These are phyloP conservation scores for Beverwykella pulmonaria DNA, from an alignment of 495 filamentous ascomycete species.

Conservation along the genomic window DNA sequence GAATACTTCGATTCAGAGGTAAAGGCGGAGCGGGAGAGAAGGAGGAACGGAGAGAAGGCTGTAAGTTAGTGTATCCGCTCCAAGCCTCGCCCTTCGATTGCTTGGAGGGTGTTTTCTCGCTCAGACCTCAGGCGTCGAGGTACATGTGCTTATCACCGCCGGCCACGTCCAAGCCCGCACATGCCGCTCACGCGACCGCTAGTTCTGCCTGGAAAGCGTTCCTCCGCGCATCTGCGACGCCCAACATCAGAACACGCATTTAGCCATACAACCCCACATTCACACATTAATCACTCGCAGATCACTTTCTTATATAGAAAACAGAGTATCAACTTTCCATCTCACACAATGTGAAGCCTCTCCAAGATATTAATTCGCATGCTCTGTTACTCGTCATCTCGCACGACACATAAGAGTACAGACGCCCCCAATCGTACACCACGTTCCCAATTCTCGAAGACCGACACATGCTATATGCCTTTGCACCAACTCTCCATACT, in stretches of 20 bases:
- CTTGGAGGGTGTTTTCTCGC: not conserved
- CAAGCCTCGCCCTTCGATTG: not conserved
- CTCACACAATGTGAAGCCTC: too few relatives aligned
- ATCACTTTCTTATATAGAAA: too few relatives aligned
- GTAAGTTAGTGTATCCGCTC: not conserved
- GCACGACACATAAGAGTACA: not conserved
- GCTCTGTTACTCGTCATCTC: not conserved
- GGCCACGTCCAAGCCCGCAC: not conserved
- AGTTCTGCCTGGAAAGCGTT: not conserved
- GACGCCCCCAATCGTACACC: not conserved
- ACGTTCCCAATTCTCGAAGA: not conserved
- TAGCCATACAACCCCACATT: not conserved
- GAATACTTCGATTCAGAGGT: too few relatives aligned
- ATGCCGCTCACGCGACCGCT: constrained; percentile 5
- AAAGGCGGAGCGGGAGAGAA: too few relatives aligned
- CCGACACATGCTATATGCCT: not conserved
- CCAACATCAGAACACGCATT: not conserved
- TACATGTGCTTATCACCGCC: constrained; percentile 3
- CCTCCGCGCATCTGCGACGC: constrained; percentile 1
- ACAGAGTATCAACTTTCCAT: too few relatives aligned
- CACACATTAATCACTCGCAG: not conserved
- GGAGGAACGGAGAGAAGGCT: too few relatives aligned
- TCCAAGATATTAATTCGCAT: not conserved
- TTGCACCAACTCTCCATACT: not conserved
- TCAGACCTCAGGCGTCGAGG: not conserved